Evolutionary conservation across 495 filamentous ascomycete genomes (phyloP), one percentile per base, ranked within the genome.

Genomic region (Venustampulla echinocandica): DNA sequence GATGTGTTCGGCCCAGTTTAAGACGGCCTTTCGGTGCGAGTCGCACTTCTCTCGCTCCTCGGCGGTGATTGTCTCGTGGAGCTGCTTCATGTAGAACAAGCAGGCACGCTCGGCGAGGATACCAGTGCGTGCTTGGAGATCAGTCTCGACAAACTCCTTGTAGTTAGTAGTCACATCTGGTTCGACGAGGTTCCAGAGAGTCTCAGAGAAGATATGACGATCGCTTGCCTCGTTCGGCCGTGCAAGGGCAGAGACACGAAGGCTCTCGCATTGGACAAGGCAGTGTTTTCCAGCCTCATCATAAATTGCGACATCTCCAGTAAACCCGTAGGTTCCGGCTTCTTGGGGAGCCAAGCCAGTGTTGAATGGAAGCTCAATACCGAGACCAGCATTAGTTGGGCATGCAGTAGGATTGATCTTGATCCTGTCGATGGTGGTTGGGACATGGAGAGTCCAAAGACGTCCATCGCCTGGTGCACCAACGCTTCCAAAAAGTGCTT

Each of bases 401-500:
- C 15, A 20, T 6, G 20, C 18, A 10, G 11, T 25, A 22, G 55
- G 53, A 25, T 67, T 63, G 42, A 64, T 44, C 1, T 41, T 47
- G 20, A 63, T 57, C 7, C 39, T 34, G 4, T 43, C 35, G 22
- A 69, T 64, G 10, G 25, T 28, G 1, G 59, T 62, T 13, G 68
- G 67, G 0, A 69, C 38, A 45, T 61, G 56, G 4, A 64, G 18
- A 4, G 53, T 43, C 42, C 57, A 56, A 5, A 69, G 52, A 2
- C 41, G 20, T 2, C 48, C 58, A 48, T 71, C 68, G 15, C 47
- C 44, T 21, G 64, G 64, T 41, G 52, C 64, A 14, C 53, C 58
- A 46, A 61, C 64, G 0, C 70, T 67, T 0, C 64, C 36, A 39
- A 73, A 57, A 14, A 64, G 53, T 0, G 64, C 58, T 32, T 73